phyloP scores from a whole-genome alignment of 2,329 filamentous ascomycete genomes.

The Verticillium tricorpus region DNA sequence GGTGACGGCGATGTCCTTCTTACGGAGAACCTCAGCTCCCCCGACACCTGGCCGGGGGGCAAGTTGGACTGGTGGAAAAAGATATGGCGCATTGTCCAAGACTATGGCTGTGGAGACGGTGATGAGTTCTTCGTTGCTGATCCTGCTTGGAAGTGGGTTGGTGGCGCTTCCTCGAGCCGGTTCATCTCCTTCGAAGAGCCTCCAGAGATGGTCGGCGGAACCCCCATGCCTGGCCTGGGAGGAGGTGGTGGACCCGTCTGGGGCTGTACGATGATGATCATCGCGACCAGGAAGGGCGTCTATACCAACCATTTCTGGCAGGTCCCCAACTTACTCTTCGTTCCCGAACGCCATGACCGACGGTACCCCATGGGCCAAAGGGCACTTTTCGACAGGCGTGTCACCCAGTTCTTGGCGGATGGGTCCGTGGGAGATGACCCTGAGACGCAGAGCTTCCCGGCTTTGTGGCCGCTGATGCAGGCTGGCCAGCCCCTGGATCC shows the following conservation, averaged over 20 bases:
- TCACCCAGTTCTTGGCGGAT: conserved; percentile 4
- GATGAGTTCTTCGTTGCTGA: background rate
- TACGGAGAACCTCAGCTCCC: background rate
- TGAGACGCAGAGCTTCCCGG: conserved; percentile 1
- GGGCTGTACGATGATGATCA: conserved; percentile 11
- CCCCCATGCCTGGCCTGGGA: background rate
- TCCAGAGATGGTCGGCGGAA: background rate
- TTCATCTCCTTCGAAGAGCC: background rate
- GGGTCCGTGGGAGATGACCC: background rate
- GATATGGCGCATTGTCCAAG: conserved; percentile 6
- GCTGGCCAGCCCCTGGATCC: conserved; percentile 1
- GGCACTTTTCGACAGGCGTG: conserved; percentile 6
- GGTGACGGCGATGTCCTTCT: conserved; percentile 8
- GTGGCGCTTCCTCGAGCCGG: background rate
- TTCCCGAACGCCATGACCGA: background rate
- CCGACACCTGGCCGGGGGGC: conserved; percentile 7
- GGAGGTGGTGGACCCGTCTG: conserved; percentile 12
- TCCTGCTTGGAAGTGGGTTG: background rate
- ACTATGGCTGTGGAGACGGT: conserved; percentile 7
- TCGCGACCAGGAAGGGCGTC: conserved; percentile 7
- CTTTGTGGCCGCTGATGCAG: background rate
- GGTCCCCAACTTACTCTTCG: conserved; percentile 8
- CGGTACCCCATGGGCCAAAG: background rate
- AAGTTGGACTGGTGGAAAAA: conserved; percentile 11
- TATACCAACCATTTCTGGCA: conserved; percentile 14